A percentile compares a stretch with the other conserved stretches of the same genome.
phyloP scores from a whole-genome alignment of 169 alveolate species.

The Eimeria tenella region DNA sequence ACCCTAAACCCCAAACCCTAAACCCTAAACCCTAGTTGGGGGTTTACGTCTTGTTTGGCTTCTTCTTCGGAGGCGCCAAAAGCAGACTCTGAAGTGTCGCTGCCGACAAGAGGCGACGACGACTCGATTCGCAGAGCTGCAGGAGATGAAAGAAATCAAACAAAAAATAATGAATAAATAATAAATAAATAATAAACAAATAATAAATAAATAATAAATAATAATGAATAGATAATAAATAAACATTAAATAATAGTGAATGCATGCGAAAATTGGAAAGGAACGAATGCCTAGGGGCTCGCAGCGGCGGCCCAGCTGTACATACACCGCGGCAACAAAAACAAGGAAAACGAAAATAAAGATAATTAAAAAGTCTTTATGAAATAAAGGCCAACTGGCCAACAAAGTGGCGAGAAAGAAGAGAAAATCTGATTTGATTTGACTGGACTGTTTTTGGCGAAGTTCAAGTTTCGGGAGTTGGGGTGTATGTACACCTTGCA shows the following conservation, averaged over 20 bases:
- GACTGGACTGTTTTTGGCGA: too few species aligned
- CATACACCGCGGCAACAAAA: too few species aligned
- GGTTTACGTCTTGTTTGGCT: too few species aligned
- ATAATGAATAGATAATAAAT: not conserved
- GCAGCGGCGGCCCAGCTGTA: too few species aligned
- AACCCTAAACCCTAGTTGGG: too few species aligned
- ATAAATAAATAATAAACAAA: not conserved
- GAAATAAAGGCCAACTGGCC: not conserved
- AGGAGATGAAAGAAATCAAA: not conserved
- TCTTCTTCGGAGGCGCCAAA: too few species aligned
- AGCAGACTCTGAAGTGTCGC: too few species aligned
- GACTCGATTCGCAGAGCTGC: not conserved
- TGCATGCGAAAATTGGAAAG: not conserved
- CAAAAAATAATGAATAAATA: not conserved
- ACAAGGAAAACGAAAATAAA: not conserved
- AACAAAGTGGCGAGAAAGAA: too few species aligned
- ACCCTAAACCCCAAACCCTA: too few species aligned
- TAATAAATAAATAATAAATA: not conserved
- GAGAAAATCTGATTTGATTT: too few species aligned
- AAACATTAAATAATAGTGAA: not conserved
- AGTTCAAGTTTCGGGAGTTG: not conserved
- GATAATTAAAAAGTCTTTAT: not conserved
- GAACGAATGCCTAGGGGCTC: not conserved
- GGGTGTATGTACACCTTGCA: constrained; percentile 38
- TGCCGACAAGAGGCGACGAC: too few species aligned